Base-by-base conservation (phyloP, 768 basidiomycete genomes). In the Macrolepiota dolichaula region DNA sequence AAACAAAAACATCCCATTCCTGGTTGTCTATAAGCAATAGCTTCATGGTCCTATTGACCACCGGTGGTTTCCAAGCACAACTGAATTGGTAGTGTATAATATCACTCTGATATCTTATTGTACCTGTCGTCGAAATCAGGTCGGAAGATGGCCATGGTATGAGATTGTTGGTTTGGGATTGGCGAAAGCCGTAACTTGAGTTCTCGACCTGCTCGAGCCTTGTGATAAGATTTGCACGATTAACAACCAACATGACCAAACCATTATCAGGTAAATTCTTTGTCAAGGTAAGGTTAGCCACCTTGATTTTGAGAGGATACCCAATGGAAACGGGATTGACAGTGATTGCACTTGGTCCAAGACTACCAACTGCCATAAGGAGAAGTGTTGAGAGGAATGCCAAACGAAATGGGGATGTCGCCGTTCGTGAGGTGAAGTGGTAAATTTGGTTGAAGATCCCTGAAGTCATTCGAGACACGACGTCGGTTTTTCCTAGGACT, bases 381-480 rank as follows among this genome's bases (percentile, higher is more conserved):
- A 56, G 42, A 3, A 62, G 32, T 3, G 47, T 10, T 7, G 47
- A 42, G 4, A 56, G 12, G 11, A 62, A 62, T 2, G 17, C 61
- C 3, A 62, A 11, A 12, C 49, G 52, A 19, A 56, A 62, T 22
- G 53, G 49, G 4, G n/a, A 12, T 11, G 46, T 62, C 11, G 55
- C 53, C 7, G 3, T 37, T n/a, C 25, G 15, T 1, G 61, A 56
- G 2, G 15, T 22, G 22, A 55, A 55, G 49, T 62, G 61, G 6
- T 17, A 4, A 13, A 56, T 42, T 29, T 56, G 61, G 37, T 57
- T 22, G 22, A 50, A 0, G 24, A 50, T 27, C 13, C 55, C 61
- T 13, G 61, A 19, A 3, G 61, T 56, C n/a, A 62, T 44, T 24
- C 46, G 42, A 32, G 61, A 62, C 4, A 62, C 61, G 9, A 7